Evolutionary conservation across 768 basidiomycete genomes (phyloP).

Genomic region (Atractiella rhizophila): DNA sequence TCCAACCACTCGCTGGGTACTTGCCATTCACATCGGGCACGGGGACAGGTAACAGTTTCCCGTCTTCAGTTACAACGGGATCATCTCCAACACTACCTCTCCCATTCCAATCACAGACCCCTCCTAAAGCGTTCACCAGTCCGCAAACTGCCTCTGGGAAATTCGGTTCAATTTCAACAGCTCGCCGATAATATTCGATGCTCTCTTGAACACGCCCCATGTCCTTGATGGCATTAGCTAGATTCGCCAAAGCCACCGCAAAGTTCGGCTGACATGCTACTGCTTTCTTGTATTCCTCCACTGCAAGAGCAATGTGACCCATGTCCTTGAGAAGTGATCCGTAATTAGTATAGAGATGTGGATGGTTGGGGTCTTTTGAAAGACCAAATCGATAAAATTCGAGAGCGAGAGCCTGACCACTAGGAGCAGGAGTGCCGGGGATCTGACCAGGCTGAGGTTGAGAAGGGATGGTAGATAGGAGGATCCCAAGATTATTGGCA

Average conservation of each 20-base stretch:
- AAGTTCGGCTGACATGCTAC: constrained; percentile 27
- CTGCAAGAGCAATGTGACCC: constrained; percentile 25
- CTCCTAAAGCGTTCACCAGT: constrained; percentile 26
- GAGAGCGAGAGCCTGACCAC: constrained; percentile 24
- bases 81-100: constrained; percentile 20
- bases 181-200: constrained; percentile 28
- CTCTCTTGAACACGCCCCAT: constrained; percentile 26
- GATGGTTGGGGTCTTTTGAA: constrained; percentile 27
- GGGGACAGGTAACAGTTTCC: constrained; percentile 12
- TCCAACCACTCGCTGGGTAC: constrained; percentile 11
- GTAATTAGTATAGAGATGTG: constrained; percentile 30
- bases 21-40: not conserved
- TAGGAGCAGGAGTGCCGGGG: constrained; percentile 10
- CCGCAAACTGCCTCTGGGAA: constrained; percentile 31
- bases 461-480: constrained; percentile 24
- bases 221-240: constrained; percentile 32
- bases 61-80: constrained; percentile 16
- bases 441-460: not conserved
- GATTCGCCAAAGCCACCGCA: constrained; percentile 31
- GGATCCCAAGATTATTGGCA: constrained; percentile 31
- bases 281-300: constrained; percentile 27
- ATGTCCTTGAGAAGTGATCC: constrained; percentile 31
- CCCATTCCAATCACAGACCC: constrained; percentile 30
- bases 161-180: constrained; percentile 25
- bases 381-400: constrained; percentile 29